Evolutionary conservation across 768 basidiomycete genomes (phyloP), one percentile per base, ranked within the genome.

Genomic region (Tulasnella sp.): DNA sequence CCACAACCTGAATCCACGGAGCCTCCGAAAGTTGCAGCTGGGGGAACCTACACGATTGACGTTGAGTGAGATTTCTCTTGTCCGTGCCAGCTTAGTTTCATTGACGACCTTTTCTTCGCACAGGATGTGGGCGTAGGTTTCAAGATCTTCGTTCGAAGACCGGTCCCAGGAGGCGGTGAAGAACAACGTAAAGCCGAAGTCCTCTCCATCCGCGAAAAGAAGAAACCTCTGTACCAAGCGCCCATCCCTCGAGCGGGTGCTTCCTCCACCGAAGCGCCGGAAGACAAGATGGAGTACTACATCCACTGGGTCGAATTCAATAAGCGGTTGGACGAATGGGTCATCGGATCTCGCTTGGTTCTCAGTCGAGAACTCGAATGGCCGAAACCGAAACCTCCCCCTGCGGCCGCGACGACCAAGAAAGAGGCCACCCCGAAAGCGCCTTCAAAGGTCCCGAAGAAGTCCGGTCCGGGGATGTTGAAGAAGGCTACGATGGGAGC

Each of bases 221-320:
- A 90, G 42, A 82, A 84, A 71, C 89, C 87, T 75, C 78, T 84
- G 1, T 91, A 88, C 79, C 52, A 35, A n/a, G 36, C 37, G 11
- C 71, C 71, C 1, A 65, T 72, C 29, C 71, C 71, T 14, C 71
- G 71, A 26, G 74, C 41, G 40, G 83, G 83, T 22, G 82, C 83
- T 41, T 83, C 85, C 65, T 81, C 80, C 75, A 80, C 81, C 59
- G 83, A 83, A n/a, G 77, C 80, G 47, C 85, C 87, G 9, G 89
- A 90, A 77, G 92, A 94, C 79, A 89, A 90, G 76, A 86, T 87
- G 80, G 95, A 98, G 80, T 98, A 89, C 83, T 99, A 98, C 78
- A 94, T 98, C 22, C 97, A 99, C 78, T 99, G 96, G 90, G 94
- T 98, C 77, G 88, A 93, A 75, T 98, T 98, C 86, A 99, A 99